phyloP scores from a whole-genome alignment of 495 filamentous ascomycete genomes.

The Hamigera avellanea region DNA sequence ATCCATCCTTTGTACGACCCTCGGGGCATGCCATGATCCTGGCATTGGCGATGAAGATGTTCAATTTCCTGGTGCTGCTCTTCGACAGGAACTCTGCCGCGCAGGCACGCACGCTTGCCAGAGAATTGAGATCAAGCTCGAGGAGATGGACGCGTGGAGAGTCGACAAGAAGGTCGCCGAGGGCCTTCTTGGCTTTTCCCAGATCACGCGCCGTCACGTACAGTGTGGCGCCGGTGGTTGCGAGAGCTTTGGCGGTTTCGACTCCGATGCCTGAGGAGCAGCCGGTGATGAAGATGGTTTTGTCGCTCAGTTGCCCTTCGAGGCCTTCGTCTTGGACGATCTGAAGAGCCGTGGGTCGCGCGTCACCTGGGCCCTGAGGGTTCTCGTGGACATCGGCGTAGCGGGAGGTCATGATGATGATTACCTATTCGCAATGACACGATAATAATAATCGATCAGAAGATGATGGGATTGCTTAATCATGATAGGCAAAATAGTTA shows the following conservation, averaged over 20 bases:
- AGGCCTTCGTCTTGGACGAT: constrained; percentile 40
- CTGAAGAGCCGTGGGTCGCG: constrained; percentile 42
- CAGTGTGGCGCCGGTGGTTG: constrained; percentile 34
- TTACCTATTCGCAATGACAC: no score
- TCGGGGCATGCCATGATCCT: constrained; percentile 19
- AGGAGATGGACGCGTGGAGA: constrained; percentile 20
- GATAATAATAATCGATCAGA: no score
- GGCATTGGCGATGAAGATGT: constrained; percentile 25
- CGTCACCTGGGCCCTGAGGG: constrained; percentile 34
- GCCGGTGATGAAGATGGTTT: constrained; percentile 42
- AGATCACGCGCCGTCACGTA: constrained; percentile 30
- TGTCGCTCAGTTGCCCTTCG: constrained; percentile 25
- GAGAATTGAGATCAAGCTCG: constrained; percentile 29
- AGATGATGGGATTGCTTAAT: no score
- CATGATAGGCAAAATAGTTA: no score
- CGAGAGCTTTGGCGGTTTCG: constrained; percentile 35
- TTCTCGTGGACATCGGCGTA: not conserved
- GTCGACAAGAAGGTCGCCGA: constrained; percentile 18
- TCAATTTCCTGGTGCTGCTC: constrained; percentile 17
- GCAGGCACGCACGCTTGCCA: constrained; percentile 28
- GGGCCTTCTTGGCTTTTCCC: constrained; percentile 20
- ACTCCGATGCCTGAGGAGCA: constrained; percentile 41
- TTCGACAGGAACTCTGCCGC: constrained; percentile 18
- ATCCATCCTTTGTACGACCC: constrained; percentile 29
- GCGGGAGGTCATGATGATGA: no score